Evolutionary conservation across 768 basidiomycete species (phyloP), one percentile per base, ranked within the genome.

Genomic region (Xerocomellus chrysenteron): DNA sequence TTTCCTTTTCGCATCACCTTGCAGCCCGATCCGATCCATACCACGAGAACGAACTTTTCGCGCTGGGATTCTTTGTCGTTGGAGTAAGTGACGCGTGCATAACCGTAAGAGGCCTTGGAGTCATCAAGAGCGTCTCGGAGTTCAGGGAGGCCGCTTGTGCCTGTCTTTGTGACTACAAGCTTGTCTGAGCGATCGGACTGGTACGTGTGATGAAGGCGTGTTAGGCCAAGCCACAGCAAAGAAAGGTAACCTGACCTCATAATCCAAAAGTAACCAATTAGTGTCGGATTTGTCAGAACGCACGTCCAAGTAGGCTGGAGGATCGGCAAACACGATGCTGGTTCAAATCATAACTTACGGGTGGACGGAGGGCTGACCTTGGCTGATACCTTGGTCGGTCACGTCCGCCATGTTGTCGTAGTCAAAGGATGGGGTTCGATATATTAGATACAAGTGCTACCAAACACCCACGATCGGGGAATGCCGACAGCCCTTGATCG

Each of bases 1-100:
- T 93, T 95, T 42, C 88, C 94, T 76, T 87, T 89, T 58, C 94
- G 82, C 94, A 96, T 93, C 60, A 94, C 81, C 76, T 92, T 94
- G 75, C 92, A 90, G 41, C 76, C 73, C 19, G 82, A 76, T 43
- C 92, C 91, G 74, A 92, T 93, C 90, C 90, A 92, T 44, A 84
- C 80, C 70, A 92, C 79, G 66, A 92, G 81, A 62, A 90, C 82
- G 75, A 92, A 91, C 80, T 96, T 97, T 79, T 95, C 90, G 56
- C 94, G 83, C 69, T 76, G 82, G 42, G 86, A 88, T 74, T 94
- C 88, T 71, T 87, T 89, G 77, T 94, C 91, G 70, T 90, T 94
- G 51, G 89, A 78, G 73, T 90, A 97, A 59, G 83, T 80, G 61
- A 98, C 82, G 63, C 92, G 87, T 47, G 76, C 90, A 71, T 96